A percentile compares a stretch with the other conserved stretches of the same genome.
These are phyloP conservation scores for Clohesyomyces aquaticus DNA, from an alignment of 495 filamentous ascomycete genomes.

Conservation along the genomic window DNA sequence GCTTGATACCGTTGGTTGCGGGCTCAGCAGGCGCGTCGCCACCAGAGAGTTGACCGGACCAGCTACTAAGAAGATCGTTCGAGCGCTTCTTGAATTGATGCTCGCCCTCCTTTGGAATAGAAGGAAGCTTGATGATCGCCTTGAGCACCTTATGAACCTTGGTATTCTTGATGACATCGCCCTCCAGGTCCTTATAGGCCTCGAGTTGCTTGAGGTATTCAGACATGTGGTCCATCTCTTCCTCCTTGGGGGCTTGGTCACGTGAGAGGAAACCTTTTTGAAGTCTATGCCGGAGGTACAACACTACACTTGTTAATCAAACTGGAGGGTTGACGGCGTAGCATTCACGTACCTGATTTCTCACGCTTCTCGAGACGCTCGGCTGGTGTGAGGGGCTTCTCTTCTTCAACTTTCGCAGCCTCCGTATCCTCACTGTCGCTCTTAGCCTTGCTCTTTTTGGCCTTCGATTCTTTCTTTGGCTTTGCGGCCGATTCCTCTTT, in stretches of 20 bases:
- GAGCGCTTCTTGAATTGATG: conserved; percentile 82
- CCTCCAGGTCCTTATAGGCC: conserved; percentile 75
- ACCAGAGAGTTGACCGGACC: conserved; percentile 75
- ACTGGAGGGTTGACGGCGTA: no score
- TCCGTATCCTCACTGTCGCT: conserved; percentile 61
- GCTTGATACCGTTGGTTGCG: conserved; percentile 57
- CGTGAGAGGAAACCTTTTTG: conserved; percentile 87
- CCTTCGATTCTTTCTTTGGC: conserved; percentile 52
- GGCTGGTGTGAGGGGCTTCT: conserved; percentile 63
- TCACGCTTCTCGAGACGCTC: conserved; percentile 62
- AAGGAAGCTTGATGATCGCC: conserved; percentile 78
- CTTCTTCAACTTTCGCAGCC: conserved; percentile 55
- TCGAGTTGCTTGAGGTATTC: conserved; percentile 80
- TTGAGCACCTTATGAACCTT: conserved; percentile 96
- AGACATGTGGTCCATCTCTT: conserved; percentile 84
- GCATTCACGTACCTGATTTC: conserved; percentile 66
- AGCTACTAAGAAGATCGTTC: conserved; percentile 71
- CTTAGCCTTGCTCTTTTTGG: conserved; percentile 59
- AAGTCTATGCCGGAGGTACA: conserved; percentile 85
- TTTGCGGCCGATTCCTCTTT: conserved; percentile 52
- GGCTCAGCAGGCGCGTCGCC: conserved; percentile 24
- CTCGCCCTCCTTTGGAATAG: conserved; percentile 82
- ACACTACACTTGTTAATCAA: conserved; percentile 53
- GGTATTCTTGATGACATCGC: conserved; percentile 77
- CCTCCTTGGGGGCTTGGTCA: conserved; percentile 77